A percentile compares a stretch with the other conserved stretches of the same genome.
phyloP scores from a whole-genome alignment of 225 moss, liverwort and hornwort genomes.

The Bryum argenteum region DNA sequence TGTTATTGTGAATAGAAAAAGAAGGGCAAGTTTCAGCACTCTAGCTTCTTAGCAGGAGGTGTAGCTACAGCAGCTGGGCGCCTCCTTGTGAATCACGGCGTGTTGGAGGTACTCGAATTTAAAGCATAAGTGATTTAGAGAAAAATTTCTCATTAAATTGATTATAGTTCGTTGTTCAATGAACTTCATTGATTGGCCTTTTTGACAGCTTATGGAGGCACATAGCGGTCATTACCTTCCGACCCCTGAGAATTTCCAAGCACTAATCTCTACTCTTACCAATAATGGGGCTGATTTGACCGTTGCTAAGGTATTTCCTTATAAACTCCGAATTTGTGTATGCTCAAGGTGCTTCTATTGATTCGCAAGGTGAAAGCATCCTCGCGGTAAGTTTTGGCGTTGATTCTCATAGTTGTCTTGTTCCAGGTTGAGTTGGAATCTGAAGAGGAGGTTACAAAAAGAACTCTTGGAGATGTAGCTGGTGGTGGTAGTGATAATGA shows the following conservation, averaged over 20 bases:
- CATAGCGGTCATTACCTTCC: conserved; percentile 98
- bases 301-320: conserved; percentile 69
- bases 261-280: conserved; percentile 64
- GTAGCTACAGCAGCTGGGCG: conserved; percentile 88
- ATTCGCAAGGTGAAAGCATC: background rate
- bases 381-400: background rate
- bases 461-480: conserved; percentile 21
- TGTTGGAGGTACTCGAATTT: conserved; percentile 63
- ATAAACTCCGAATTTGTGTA: conserved; percentile 5
- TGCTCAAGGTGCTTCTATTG: background rate
- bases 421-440: conserved; percentile 54
- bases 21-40: conserved; percentile 92
- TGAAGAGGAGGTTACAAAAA: conserved; percentile 53
- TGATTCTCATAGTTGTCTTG: conserved; percentile 15
- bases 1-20: conserved; percentile 65
- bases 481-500: conserved; percentile 34
- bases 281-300: conserved; percentile 80
- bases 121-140: conserved; percentile 1
- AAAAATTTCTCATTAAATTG: background rate
- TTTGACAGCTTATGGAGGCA: conserved; percentile 86
- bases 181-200: background rate
- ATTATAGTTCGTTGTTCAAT: conserved; percentile 7
- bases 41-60: conserved; percentile 96
- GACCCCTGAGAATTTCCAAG: conserved; percentile 72
- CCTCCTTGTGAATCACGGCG: conserved; percentile 74